phyloP scores from a whole-genome alignment of 2,329 filamentous ascomycete genomes.

The Emericellopsis cladophorae region DNA sequence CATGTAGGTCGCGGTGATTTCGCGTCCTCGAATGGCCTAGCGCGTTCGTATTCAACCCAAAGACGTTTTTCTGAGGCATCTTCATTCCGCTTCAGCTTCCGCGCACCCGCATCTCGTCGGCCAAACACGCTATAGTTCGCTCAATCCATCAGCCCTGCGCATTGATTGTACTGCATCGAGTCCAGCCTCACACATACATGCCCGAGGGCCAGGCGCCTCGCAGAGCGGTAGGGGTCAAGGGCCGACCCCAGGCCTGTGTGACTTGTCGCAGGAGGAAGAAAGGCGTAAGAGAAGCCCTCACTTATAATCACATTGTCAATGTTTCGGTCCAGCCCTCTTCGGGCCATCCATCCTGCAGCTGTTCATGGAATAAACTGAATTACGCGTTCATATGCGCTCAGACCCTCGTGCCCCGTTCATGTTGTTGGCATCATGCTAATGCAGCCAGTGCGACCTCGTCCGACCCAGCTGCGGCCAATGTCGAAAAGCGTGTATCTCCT shows the following conservation, averaged over 20 bases:
- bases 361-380: neutral
- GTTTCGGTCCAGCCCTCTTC: neutral
- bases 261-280: conserved; percentile 3
- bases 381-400: neutral
- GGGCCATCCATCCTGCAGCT: neutral
- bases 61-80: too few species aligned
- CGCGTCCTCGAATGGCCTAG: neutral
- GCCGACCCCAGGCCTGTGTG: conserved; percentile 2
- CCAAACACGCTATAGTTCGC: too few species aligned
- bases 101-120: too few species aligned
- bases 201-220: neutral
- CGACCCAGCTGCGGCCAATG: conserved; percentile 2
- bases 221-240: conserved; percentile 1
- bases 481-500: conserved; percentile 1
- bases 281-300: neutral
- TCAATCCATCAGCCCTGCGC: neutral
- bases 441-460: conserved; percentile 1
- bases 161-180: neutral
- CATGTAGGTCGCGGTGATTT: neutral
- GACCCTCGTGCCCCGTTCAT: neutral
- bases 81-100: too few species aligned
- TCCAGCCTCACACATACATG: neutral
- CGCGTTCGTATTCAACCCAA: too few species aligned
- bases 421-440: neutral
- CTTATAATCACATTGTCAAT: too few species aligned